Evolutionary conservation across 2,329 filamentous ascomycete genomes (phyloP).

Genomic region (Epichloe festucae): DNA sequence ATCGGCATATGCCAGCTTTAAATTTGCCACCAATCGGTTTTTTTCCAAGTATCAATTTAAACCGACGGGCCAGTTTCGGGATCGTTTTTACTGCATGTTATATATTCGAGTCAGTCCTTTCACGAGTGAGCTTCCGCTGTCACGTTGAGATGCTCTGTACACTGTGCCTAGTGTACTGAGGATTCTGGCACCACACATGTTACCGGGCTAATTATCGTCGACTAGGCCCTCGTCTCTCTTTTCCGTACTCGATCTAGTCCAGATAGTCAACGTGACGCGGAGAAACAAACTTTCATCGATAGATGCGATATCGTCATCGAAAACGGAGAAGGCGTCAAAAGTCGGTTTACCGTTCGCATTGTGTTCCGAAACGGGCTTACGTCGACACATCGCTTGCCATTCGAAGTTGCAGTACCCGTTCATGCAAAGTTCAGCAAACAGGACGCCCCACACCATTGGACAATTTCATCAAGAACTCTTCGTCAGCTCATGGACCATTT

Average conservation of each 20-base stretch:
- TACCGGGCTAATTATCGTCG: neutral
- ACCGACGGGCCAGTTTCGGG: slow-evolving; percentile 34
- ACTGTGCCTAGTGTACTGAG: neutral
- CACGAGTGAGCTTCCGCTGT: no score
- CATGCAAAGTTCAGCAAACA: slow-evolving; percentile 62
- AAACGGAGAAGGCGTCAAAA: slow-evolving; percentile 57
- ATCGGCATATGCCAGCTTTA: slow-evolving; percentile 64
- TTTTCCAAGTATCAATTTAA: slow-evolving; percentile 61
- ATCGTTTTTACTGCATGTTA: slow-evolving; percentile 61
- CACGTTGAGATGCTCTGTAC: neutral
- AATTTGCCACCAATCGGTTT: slow-evolving; percentile 53
- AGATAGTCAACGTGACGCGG: slow-evolving; percentile 43
- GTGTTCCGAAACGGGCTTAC: slow-evolving; percentile 64
- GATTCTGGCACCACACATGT: neutral
- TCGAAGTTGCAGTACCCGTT: slow-evolving; percentile 60
- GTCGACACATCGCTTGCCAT: slow-evolving; percentile 64
- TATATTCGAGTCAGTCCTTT: slow-evolving; percentile 47
- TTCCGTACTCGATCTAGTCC: slow-evolving; percentile 53
- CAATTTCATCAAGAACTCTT: slow-evolving; percentile 56
- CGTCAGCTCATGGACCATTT: slow-evolving; percentile 72
- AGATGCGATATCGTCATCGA: slow-evolving; percentile 62
- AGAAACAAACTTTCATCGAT: slow-evolving; percentile 59
- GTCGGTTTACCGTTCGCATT: slow-evolving; percentile 62
- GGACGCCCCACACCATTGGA: slow-evolving; percentile 57
- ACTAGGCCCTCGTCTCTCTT: slow-evolving; percentile 54